Base-by-base conservation (phyloP, 306 rosid species). In the Medicago arabica region DNA sequence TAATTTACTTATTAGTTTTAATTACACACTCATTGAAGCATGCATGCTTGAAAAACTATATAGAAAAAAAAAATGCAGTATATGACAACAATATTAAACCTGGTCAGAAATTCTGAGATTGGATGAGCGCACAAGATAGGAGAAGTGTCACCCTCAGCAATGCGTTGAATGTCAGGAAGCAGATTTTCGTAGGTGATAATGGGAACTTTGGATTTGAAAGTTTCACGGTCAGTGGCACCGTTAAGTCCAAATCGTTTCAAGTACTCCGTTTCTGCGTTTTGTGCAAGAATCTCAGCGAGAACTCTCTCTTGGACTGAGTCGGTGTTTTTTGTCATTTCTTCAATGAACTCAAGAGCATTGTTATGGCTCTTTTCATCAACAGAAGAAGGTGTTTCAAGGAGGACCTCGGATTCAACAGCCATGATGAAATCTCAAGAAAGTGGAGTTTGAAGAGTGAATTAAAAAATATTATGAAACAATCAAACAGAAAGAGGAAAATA, bases 81-180 rank as follows among this genome's bases (percentile, higher is more conserved):
- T 9, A 5, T 69, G 34, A 19, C 19, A 67, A 12, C 31, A 67
- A 19, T 31, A 71, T 17, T 17, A 8, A 34, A 71, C 99, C 99
- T 95, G 17, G 99, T 92, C 78, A 95, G 93, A 51, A 95, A 92
- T 84, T 95, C 99, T 0, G 99, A 92, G 73, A 92, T 84, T 16
- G 97, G 97, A 38, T 68, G 87, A 65, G 96, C 19, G 60, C 78
- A 85, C 31, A 95, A 77, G 85, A 95, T 88, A 34, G 88, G 85
- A 39, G 99, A 89, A 76, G 85, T 85, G 72, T 95, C 99, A 13
- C 99, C 99, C 41, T 95, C 86, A 16, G 93, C 96, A 44, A 92
- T 88, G 60, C 99, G 95, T 66, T 90, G 92, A 49, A 95, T 89
- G 60, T 90, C 83, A 4, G 93, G 93, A 60, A 81, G 87, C 2